Evolutionary conservation across 2,329 filamentous ascomycete genomes (phyloP), one percentile per base, ranked within the genome.

Genomic region (Capronia epimyces): DNA sequence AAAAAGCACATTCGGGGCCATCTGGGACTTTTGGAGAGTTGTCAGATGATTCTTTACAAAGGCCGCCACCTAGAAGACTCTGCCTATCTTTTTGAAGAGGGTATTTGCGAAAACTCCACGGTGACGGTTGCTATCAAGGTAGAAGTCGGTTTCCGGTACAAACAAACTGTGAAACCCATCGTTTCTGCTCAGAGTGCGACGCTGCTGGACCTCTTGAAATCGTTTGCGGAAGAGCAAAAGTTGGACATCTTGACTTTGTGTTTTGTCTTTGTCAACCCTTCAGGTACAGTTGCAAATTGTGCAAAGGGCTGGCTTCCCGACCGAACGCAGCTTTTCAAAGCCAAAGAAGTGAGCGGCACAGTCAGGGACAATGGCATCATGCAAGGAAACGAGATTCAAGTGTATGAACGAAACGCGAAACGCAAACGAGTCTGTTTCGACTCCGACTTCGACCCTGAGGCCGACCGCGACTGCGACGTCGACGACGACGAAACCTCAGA

Each of bases 301-400:
- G 40, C 45, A 18, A n/a, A 29, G 31, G 18, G 21, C 1, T 47
- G 44, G 49, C n/a, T 47, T 20, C 37, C 43, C 2, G 34, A 53
- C 16, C 24, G 31, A 25, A 40, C 18, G 2, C n/a, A 40, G 22
- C 41, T 53, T 31, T 53, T 49, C 34, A 34, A 34, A 16, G 43
- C 29, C 1, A 27, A 43, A 15, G 10, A 39, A 13, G 46, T 41
- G 22, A n/a, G 3, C 3, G 50, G 50, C 3, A 49, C 40, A 6
- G 18, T 53, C 13, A 25, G 34, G 21, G 31, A 53, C 20, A 53
- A 53, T 24, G 50, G 50, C 8, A 20, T 53, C 24, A 22, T 4
- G 12, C 9, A 20, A 9, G 32, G 45, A 13, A 46, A 41, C 20
- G 3, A 9, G 6, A 49, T 53, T 37, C 32, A n/a, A 7, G 45